These are phyloP conservation scores for Globisporangium orthogonon DNA, from an alignment of 352 stramenopile species.

Conservation along the genomic window DNA sequence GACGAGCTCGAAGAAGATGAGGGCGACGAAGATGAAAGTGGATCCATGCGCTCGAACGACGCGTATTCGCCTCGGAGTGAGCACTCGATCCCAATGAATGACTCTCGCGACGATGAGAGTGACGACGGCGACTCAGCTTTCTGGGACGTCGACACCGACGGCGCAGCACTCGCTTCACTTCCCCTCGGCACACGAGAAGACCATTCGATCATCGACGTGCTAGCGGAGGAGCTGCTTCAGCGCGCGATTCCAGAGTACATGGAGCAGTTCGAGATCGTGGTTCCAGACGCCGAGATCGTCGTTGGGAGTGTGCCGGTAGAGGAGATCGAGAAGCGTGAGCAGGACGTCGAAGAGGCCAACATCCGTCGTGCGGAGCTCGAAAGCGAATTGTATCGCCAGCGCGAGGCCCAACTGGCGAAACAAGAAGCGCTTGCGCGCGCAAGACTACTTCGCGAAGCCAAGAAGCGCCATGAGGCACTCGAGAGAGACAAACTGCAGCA, in stretches of 20 bases:
- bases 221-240: slow-evolving; percentile 33
- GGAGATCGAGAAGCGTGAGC: slow-evolving; percentile 51
- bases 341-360: slow-evolving; percentile 48
- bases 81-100: not conserved
- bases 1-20: not conserved
- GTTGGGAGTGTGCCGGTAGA: slow-evolving; percentile 53
- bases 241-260: slow-evolving; percentile 49
- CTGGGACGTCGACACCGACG: slow-evolving; percentile 28
- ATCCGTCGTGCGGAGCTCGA: slow-evolving; percentile 44
- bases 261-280: slow-evolving; percentile 59
- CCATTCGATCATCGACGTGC: slow-evolving; percentile 46
- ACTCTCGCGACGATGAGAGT: slow-evolving; percentile 7
- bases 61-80: not conserved
- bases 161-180: not conserved
- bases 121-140: slow-evolving; percentile 18
- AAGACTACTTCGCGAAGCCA: slow-evolving; percentile 33
- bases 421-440: slow-evolving; percentile 32
- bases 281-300: slow-evolving; percentile 57
- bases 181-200: slow-evolving; percentile 8
- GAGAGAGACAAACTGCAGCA: slow-evolving; percentile 37
- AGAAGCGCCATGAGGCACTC: slow-evolving; percentile 30
- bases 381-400: slow-evolving; percentile 36
- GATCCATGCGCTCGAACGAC: not conserved
- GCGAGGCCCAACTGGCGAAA: slow-evolving; percentile 34
- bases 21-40: not conserved